A percentile compares a stretch with the other conserved stretches of the same genome.
These are phyloP conservation scores for Fusarium pseudocircinatum DNA, from an alignment of 2,329 filamentous ascomycete genomes.

Conservation along the genomic window DNA sequence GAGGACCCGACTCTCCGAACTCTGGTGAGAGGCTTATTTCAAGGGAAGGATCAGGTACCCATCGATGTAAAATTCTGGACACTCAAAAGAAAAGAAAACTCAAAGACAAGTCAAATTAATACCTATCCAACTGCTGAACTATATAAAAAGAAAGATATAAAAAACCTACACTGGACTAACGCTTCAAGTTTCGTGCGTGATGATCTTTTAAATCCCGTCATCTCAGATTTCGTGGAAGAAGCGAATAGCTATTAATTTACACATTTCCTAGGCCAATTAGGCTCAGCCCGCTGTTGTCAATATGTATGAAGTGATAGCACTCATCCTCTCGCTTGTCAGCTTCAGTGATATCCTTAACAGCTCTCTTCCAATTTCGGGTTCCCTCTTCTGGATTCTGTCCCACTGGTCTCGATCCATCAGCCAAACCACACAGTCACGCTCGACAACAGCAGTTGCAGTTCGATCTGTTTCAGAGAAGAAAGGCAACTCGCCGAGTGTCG, in stretches of 20 bases:
- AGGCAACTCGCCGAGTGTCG: slow-evolving; percentile 93
- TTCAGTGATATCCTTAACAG: slow-evolving; percentile 88
- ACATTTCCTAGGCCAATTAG: not conserved
- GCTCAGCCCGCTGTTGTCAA: slow-evolving; percentile 59
- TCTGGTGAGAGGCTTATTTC: not conserved
- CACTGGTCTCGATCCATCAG: slow-evolving; percentile 77
- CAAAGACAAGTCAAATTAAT: not conserved
- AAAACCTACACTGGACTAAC: slow-evolving; percentile 15
- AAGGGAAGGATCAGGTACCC: not conserved
- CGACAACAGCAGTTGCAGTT: slow-evolving; percentile 86
- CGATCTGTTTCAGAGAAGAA: slow-evolving; percentile 93
- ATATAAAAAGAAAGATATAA: not conserved
- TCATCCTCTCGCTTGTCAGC: slow-evolving; percentile 93
- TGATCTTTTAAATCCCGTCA: not conserved
- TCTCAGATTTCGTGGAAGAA: not conserved
- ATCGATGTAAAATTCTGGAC: not conserved
- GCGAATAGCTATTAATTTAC: slow-evolving; percentile 2
- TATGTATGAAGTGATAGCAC: slow-evolving; percentile 68
- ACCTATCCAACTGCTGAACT: not conserved
- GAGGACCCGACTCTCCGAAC: not conserved
- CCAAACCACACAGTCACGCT: slow-evolving; percentile 86
- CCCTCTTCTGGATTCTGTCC: slow-evolving; percentile 74
- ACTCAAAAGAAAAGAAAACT: not conserved
- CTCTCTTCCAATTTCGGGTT: slow-evolving; percentile 84
- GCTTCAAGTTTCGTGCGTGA: not conserved